Base-by-base conservation (phyloP, 805 yeast genomes). In the Ogataea ramenticola region DNA sequence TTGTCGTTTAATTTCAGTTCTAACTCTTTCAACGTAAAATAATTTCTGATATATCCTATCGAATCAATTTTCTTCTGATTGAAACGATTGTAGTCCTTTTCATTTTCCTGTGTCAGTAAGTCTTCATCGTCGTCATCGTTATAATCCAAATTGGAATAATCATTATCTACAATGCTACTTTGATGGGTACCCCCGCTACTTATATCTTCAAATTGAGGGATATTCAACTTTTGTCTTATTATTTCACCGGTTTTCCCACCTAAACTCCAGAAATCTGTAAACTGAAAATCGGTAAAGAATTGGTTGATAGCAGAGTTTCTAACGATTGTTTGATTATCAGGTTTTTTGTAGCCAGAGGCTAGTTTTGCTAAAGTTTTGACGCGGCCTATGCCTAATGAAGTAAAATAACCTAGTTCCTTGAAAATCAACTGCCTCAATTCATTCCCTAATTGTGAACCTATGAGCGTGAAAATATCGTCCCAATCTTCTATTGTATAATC, bases 221-320 rank as follows among this genome's bases (percentile, higher is more conserved):
- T 62, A 1, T 70, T 66, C n/a, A 89, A 60, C 17, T 66, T 60
- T n/a, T 62, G 58, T 16, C 71, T 48, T 1, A 88, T 67, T 12
- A 66, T 64, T 11, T 80, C 80, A 0, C 99, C 99, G 10, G 73
- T 63, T 51, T 86, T 87, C 2, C 98, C 99, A 7, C 99, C 98
- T 71, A 91, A 67, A 0, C 96, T 88, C 75, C 96, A 83, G 45
- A 91, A 77, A 52, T 89, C 95, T 0, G 77, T 75, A 19, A 91
- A 58, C 46, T 79, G 77, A 58, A 82, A 80, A 22, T 74, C 68
- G 27, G 67, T 67, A 11, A 90, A 60, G 57, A 91, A 93, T 0
- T 56, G 53, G 2, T 65, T 49, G 1, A 81, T 66, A 15, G 75
- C 62, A 1, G 56, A 54, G 36, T 74, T 75, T 26, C 82, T 60